These are phyloP conservation scores for Maudiozyma barnettii DNA, from an alignment of 805 yeast genomes.

Conservation along the genomic window DNA sequence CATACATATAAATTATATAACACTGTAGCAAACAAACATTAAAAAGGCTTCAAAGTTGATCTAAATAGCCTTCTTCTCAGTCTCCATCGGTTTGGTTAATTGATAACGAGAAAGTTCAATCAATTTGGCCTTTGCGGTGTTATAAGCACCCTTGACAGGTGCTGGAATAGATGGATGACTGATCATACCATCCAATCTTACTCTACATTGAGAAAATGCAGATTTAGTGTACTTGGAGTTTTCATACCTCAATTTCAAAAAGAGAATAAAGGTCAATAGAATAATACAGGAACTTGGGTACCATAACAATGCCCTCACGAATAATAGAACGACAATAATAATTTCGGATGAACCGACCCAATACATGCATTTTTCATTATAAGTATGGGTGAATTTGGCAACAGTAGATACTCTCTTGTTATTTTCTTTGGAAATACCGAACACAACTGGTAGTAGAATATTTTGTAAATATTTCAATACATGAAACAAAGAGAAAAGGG, in stretches of 20 bases:
- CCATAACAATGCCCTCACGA: conserved; percentile 50
- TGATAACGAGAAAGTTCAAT: conserved; percentile 8
- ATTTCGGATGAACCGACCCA: conserved; percentile 54
- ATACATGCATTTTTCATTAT: conserved; percentile 51
- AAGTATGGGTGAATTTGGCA: conserved; percentile 37
- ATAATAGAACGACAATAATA: conserved; percentile 31
- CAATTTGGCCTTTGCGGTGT: conserved; percentile 6
- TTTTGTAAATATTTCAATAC: conserved; percentile 60
- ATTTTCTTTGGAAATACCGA: conserved; percentile 15
- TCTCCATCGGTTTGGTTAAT: conserved; percentile 4
- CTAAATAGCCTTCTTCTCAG: not conserved
- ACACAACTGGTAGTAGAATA: conserved; percentile 54
- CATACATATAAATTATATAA: too few species aligned
- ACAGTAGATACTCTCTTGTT: conserved; percentile 28
- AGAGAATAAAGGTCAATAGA: conserved; percentile 44
- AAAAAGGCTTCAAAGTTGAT: not conserved
- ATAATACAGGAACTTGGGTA: conserved; percentile 54
- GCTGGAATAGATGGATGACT: conserved; percentile 47
- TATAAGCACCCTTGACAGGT: conserved; percentile 30
- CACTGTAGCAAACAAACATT: too few species aligned
- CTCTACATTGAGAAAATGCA: conserved; percentile 60
- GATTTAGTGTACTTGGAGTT: conserved; percentile 63
- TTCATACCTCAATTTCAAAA: conserved; percentile 71
- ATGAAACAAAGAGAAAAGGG: conserved; percentile 74
- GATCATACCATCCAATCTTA: conserved; percentile 49